Evolutionary conservation across 1,284 basidiomycete species (phyloP), one percentile per base, ranked within the genome.

Genomic region (Cryptococcus floricola): DNA sequence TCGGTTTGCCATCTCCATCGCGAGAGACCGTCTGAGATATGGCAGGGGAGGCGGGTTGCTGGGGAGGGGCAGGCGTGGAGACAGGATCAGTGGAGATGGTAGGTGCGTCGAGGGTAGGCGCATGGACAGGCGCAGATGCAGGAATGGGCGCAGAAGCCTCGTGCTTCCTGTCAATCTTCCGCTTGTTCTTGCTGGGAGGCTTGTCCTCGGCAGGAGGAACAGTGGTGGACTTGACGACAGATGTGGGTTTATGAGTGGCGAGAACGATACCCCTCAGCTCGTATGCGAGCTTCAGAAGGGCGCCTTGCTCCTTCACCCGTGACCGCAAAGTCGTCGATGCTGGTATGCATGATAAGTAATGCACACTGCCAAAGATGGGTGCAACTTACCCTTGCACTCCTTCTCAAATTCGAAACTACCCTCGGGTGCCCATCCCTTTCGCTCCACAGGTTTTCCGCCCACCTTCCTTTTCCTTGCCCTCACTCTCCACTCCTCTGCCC

Each of bases 401-500:
- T 60, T 56, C 48, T 77, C 75, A 50, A 74, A 70, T 53, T 77
- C 75, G 52, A 77, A 77, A 48, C 68, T 73, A 12, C 74, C 75
- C 52, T 77, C 75, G 7, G 75, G 75, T 1, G 61, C 63, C 74
- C 73, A 76, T 7, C 75, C 75, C 16, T 67, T 67, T 34, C 73
- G 57, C 9, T 59, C 61, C 14, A 73, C 59, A 5, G 66, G 59
- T 38, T 53, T 56, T 48, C 47, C 45, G 52, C n/a, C 31, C 59
- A 56, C 39, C 57, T 52, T 67, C 56, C 37, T 63, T 57, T 10
- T 62, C 61, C 49, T 64, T 65, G 4, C 60, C 63, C 44, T 69
- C 63, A 45, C 61, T 56, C 54, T 68, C 66, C 48, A 64, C 39
- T 43, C 54, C 48, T 56, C 48, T 23, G 38, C 52, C 13, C 48